These are phyloP conservation scores for Aureobasidium sp. DNA, from an alignment of 2,329 filamentous ascomycete species.

Conservation along the genomic window DNA sequence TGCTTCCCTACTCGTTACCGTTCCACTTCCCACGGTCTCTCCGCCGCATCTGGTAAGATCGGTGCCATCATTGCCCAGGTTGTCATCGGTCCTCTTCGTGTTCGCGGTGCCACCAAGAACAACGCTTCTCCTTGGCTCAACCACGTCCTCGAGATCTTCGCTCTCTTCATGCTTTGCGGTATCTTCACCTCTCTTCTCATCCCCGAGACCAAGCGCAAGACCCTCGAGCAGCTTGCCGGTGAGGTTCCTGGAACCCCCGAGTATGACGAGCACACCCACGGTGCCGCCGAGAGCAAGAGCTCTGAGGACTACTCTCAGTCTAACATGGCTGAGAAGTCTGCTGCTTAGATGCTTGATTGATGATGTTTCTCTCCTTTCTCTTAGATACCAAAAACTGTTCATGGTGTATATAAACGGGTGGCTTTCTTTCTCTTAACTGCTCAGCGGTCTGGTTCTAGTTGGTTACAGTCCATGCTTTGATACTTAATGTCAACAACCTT, in stretches of 20 bases:
- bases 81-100: constrained; percentile 43
- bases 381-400: not conserved
- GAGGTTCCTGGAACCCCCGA: constrained; percentile 54
- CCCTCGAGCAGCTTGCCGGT: constrained; percentile 63
- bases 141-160: constrained; percentile 70
- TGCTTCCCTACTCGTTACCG: constrained; percentile 46
- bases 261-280: constrained; percentile 29
- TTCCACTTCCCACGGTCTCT: constrained; percentile 42
- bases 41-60: constrained; percentile 42
- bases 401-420: constrained; percentile 3
- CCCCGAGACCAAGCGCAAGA: constrained; percentile 68
- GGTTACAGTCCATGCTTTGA: not conserved
- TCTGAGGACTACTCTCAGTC: not conserved
- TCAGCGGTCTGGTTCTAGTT: not conserved
- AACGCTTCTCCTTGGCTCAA: constrained; percentile 58
- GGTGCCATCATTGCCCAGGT: constrained; percentile 45
- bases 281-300: not conserved
- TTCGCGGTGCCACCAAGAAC: constrained; percentile 47
- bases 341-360: not conserved
- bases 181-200: constrained; percentile 63
- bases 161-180: constrained; percentile 71
- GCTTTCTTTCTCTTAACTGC: not conserved
- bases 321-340: constrained; percentile 6
- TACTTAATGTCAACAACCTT: constrained; percentile 5
- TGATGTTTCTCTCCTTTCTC: not conserved